These are phyloP conservation scores for Termitomyces sp. DNA, from an alignment of 768 basidiomycete species.

Conservation along the genomic window DNA sequence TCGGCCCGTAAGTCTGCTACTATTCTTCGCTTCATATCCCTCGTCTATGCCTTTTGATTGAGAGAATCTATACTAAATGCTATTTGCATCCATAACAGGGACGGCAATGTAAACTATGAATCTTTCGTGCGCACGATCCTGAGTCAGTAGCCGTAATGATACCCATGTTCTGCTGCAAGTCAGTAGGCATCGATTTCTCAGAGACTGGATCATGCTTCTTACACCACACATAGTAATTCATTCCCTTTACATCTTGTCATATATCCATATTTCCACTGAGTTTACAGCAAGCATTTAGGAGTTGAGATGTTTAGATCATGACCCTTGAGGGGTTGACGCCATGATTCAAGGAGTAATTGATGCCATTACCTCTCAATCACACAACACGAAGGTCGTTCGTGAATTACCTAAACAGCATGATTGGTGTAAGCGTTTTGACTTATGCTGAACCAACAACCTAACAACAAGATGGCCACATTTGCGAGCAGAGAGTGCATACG, in stretches of 20 bases:
- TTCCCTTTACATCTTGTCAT: background rate
- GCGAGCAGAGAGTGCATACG: background rate
- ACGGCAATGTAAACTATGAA: constrained; percentile 97
- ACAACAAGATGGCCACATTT: background rate
- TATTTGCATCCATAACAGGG: constrained; percentile 38
- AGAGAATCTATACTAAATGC: constrained; percentile 1
- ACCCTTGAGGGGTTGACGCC: background rate
- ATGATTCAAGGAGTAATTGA: background rate
- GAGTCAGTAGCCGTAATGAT: constrained; percentile 52
- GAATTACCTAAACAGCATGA: background rate
- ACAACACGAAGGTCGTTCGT: too few relatives aligned
- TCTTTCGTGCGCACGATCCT: constrained; percentile 94
- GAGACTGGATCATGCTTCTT: background rate
- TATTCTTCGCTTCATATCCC: background rate
- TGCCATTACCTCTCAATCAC: background rate
- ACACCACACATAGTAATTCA: background rate
- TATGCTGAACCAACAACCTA: background rate
- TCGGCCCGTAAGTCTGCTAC: constrained; percentile 64
- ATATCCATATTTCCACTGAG: background rate
- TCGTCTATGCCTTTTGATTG: background rate
- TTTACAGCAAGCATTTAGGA: background rate
- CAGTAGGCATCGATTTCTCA: background rate
- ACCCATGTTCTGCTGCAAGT: constrained; percentile 1
- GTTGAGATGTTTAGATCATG: background rate
- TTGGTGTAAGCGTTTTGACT: background rate